Percentiles rank a stretch among this genome's conserved stretches.
phyloP scores from a whole-genome alignment of 2,329 filamentous ascomycete species.

The Aspergillus sp. region DNA sequence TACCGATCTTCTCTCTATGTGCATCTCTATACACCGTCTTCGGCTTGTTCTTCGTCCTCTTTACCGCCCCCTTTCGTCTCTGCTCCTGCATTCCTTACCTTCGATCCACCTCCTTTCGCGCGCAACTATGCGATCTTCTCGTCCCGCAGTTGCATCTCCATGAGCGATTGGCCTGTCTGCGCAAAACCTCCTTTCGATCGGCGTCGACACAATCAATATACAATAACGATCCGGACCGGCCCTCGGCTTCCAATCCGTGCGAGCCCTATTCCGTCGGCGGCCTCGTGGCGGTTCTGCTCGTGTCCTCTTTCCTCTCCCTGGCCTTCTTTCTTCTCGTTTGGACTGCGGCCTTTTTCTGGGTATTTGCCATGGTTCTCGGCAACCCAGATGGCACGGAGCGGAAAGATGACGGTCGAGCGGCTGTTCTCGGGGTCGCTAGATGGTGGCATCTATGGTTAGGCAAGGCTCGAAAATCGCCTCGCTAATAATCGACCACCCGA shows the following conservation, averaged over 20 bases:
- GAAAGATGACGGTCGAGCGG: conserved; percentile 60
- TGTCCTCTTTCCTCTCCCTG: conserved; percentile 58
- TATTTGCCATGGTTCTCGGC: conserved; percentile 60
- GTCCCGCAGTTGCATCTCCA: conserved; percentile 54
- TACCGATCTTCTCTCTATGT: conserved; percentile 54
- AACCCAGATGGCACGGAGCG: conserved; percentile 61
- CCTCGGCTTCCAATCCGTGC: conserved; percentile 26
- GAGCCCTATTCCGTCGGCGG: conserved; percentile 35
- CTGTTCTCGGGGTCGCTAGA: conserved; percentile 57
- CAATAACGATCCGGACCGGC: conserved; percentile 42
- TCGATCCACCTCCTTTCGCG: conserved; percentile 46
- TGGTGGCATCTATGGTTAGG: conserved; percentile 62
- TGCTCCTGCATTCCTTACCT: conserved; percentile 47
- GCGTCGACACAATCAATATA: conserved; percentile 31
- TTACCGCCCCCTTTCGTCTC: conserved; percentile 56
- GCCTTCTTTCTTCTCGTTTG: conserved; percentile 58
- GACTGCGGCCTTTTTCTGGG: conserved; percentile 62
- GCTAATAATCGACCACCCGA: conserved; percentile 4
- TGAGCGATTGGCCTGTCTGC: conserved; percentile 35
- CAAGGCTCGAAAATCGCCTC: conserved; percentile 27
- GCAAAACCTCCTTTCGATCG: conserved; percentile 21
- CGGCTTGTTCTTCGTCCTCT: conserved; percentile 50
- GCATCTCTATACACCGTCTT: conserved; percentile 56
- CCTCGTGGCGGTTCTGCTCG: conserved; percentile 53
- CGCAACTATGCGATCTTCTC: conserved; percentile 54